Conservation (phyloP, 83 land plant species). For the Picea engelmannii region DNA sequence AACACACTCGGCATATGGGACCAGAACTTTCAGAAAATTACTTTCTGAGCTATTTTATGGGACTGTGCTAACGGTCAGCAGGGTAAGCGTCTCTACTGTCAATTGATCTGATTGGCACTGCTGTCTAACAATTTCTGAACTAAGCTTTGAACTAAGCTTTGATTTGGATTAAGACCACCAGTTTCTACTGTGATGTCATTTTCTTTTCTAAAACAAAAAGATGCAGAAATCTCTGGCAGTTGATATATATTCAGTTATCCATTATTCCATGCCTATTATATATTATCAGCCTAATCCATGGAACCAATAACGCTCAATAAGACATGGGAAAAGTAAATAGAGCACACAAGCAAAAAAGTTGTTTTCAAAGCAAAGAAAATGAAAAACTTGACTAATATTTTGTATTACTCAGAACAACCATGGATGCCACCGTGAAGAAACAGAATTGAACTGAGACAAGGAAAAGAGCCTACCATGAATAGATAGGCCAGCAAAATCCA, state of each 20-base stretch:
- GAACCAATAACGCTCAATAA: too few relatives aligned
- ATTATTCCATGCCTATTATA: neutral
- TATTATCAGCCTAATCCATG: neutral
- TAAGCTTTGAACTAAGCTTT: neutral
- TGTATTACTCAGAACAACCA: neutral
- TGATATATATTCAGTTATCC: neutral
- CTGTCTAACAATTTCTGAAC: neutral
- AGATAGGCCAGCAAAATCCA: slow-evolving; percentile 85
- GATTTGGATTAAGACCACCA: neutral
- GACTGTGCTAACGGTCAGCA: neutral
- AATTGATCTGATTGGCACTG: neutral
- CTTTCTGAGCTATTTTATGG: neutral
- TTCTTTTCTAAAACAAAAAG: neutral
- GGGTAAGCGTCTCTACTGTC: neutral
- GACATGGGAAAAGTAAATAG: neutral
- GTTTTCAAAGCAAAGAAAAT: neutral
- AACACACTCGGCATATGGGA: too few relatives aligned
- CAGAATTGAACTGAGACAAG: neutral
- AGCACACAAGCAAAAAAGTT: neutral
- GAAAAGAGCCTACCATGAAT: slow-evolving; percentile 58
- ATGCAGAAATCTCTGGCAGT: neutral
- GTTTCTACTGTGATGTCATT: neutral
- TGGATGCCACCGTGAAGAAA: too few relatives aligned
- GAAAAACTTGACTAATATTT: neutral
- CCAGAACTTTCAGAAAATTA: neutral